Base-by-base conservation (phyloP, 2,329 filamentous ascomycete species). In the Exophiala sp. region DNA sequence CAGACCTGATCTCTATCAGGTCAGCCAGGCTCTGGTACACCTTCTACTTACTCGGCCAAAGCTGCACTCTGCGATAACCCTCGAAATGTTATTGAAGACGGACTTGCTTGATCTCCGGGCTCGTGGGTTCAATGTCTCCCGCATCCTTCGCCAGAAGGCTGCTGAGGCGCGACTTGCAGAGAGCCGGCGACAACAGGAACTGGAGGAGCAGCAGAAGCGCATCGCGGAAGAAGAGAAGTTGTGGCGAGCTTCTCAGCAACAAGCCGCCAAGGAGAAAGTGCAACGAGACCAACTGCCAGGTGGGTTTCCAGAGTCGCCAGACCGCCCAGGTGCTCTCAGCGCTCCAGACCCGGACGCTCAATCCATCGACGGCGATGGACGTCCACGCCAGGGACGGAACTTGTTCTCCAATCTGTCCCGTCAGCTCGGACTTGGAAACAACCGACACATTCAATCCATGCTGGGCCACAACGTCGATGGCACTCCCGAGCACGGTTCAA, bases 121-220 rank as follows among this genome's bases (percentile, higher is more conserved):
- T 53, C 88, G 93, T 57, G 93, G 93, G 1, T 97, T 96, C 73
- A 97, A 98, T 59, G 93, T 98, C 32, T 88, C 96, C 63, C 85
- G 93, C 43, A 97, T 98, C 55, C 75, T 98, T 18, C 81, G 88
- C 30, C 85, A 85, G 46, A 94, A 94, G 70, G 88, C 86, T 16
- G 86, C 87, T 2, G 89, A 97, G 66, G 87, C 88, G 4, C 81
- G 87, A 45, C 82, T 97, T 57, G 89, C 88, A 0, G 90, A 96
- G 63, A 85, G 86, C 61, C 82, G 88, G 65, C 79, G 86, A 42
- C 82, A 85, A 62, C 83, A 83, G 62, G 82, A 86, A 29, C 67
- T 89, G 4, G 85, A 86, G 55, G 79, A 81, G 41, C 88, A 95
- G 63, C 80, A 84, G 57, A 79, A 80, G 62, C 76, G 76, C 27